Base-by-base conservation (phyloP, 106 monocot species). In the Acanthochlamys bracteata region DNA sequence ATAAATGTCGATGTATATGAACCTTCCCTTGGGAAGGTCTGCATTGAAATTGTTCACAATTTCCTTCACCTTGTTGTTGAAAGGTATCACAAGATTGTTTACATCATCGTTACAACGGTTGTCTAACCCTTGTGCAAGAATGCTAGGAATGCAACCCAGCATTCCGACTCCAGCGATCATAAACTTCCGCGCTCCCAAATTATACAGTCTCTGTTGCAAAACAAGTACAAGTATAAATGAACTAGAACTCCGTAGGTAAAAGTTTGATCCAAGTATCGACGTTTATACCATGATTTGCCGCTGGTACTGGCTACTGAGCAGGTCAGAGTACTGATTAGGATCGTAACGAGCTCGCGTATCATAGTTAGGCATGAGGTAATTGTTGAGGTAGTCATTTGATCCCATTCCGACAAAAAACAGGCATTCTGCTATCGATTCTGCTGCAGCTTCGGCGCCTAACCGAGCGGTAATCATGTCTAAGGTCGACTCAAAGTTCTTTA, bases 71-170 rank as follows among this genome's bases (percentile, higher is more conserved):
- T 79, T 82, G 42, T 53, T 66, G 74, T 91, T 96, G 82, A 88
- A 96, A 10, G 87, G 91, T 26, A 71, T 15, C 1, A 96, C 66
- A 23, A 96, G 91, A 4, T 71, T 63, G 57, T 96, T 84, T 10
- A 96, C 75, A 0, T 80, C 88, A 10, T 91, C 75, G 0, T 80
- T 74, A 0, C 71, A 69, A 75, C 96, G 88, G 10, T 56, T 65
- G 20, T 73, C 23, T 14, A 71, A 62, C 20, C 20, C 75, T 49
- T 71, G 80, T 4, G 92, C 92, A 0, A 87, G 80, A 41, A 92
- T 75, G 76, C 82, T 99, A 11, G 92, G 98, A 10, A 92, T 84
- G 66, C 98, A 99, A 7, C 67, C 74, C 42, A 92, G 63, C 0
- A 89, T 77, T 23, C 98, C 98, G 0, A 99, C 71, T 0, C 92